Evolutionary conservation across 805 yeast genomes (phyloP).

Genomic region (Pichia gijzeniarum): DNA sequence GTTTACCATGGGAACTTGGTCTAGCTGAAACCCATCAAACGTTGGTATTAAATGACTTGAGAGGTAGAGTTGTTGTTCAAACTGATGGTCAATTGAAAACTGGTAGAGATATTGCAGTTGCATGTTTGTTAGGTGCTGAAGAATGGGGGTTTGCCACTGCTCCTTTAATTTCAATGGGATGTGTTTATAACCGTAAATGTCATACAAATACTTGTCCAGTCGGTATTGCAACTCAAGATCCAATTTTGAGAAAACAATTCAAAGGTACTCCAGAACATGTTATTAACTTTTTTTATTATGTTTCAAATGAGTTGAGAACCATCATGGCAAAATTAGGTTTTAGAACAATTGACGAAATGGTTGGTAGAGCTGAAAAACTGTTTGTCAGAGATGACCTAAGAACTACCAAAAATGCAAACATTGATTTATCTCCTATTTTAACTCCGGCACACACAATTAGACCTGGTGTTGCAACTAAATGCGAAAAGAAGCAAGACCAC

Average conservation of each 20-base stretch:
- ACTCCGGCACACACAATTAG: constrained; percentile 96
- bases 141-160: constrained; percentile 98
- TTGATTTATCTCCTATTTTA: constrained; percentile 86
- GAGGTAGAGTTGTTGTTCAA: constrained; percentile 93
- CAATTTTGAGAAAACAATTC: constrained; percentile 84
- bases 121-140: constrained; percentile 94
- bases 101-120: constrained; percentile 95
- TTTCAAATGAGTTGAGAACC: constrained; percentile 84
- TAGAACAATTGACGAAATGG: constrained; percentile 96
- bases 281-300: constrained; percentile 92
- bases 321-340: constrained; percentile 95
- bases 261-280: constrained; percentile 98
- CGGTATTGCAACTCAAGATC: constrained; percentile 98
- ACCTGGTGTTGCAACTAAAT: constrained; percentile 93
- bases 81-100: constrained; percentile 98
- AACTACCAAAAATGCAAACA: constrained; percentile 82
- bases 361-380: constrained; percentile 91
- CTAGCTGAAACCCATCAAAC: constrained; percentile 98
- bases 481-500: constrained; percentile 91
- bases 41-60: constrained; percentile 85
- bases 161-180: constrained; percentile 95
- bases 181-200: constrained; percentile 94
- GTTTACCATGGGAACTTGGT: constrained; percentile 98
- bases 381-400: constrained; percentile 78
- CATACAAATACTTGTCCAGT: constrained; percentile 95